These are phyloP conservation scores for Erodium texanum DNA, from an alignment of 441 rosid genomes.

Conservation along the genomic window DNA sequence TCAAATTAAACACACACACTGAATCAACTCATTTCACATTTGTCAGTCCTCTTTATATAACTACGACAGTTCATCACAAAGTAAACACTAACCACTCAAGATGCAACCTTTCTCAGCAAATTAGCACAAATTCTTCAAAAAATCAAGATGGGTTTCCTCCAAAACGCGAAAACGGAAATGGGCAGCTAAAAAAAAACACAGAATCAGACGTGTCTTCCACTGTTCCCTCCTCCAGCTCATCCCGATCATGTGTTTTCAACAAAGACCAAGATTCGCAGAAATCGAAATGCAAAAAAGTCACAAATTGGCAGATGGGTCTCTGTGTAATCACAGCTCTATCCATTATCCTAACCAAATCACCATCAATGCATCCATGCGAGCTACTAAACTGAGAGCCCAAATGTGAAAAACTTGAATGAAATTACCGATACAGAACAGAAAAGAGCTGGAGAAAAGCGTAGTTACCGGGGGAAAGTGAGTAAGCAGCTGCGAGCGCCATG, in stretches of 20 bases:
- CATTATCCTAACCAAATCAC: background rate
- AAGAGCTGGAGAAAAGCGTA: background rate
- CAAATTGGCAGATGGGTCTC: background rate
- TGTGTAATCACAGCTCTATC: background rate
- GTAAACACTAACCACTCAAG: background rate
- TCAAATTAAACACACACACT: background rate
- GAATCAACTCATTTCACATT: background rate
- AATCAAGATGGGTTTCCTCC: slow-evolving; percentile 16
- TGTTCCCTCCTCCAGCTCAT: background rate
- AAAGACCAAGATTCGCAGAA: background rate
- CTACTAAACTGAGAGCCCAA: background rate
- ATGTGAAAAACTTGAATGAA: background rate
- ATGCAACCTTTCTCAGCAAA: background rate
- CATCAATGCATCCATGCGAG: slow-evolving; percentile 5
- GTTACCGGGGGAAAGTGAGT: slow-evolving; percentile 55
- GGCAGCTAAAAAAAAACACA: slow-evolving; percentile 7
- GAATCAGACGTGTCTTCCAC: background rate
- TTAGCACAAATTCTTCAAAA: background rate
- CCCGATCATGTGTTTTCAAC: background rate
- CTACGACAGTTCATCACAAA: background rate
- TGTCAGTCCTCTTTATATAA: background rate
- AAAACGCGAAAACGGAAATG: slow-evolving; percentile 17
- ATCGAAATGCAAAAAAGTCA: background rate
- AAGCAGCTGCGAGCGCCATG: slow-evolving; percentile 72
- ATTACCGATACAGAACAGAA: background rate